Base-by-base conservation (phyloP, 257 asterid genomes). In the Solanum dulcamara region DNA sequence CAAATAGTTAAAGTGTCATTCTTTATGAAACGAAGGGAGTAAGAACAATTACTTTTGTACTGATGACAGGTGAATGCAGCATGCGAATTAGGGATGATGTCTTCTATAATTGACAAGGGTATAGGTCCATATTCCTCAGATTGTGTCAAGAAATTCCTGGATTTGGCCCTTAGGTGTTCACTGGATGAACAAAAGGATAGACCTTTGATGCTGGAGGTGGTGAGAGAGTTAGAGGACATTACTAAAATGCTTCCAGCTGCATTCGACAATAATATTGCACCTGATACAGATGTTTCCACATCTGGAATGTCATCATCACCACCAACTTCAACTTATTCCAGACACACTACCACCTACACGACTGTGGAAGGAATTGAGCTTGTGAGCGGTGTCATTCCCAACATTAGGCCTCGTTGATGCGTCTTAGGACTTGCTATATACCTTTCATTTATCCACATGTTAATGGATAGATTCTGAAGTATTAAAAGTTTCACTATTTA, bases 121-220 rank as follows among this genome's bases (percentile, higher is more conserved):
- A 84, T 89, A 84, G 90, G 91, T 40, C 83, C 90, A 20, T 84
- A 89, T 83, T 87, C 91, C 30, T 62, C 85, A 10, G 91, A 89
- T 38, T 86, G 91, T 20, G 86, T 89, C 55, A 74, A 89, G 81
- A 87, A 85, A 80, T 89, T 89, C 66, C 26, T 85, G 68, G 70
- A 74, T 35, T 75, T 89, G 79, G 91, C 89, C n/a, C 89, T 89
- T 28, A 89, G 85, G 51, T 89, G 91, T 81, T 89, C 90, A 84
- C 64, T 26, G 77, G 91, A 87, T 5, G 89, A 87, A 71, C 70
- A 89, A 22, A 88, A 87, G 35, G 53, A 83, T 7, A 85, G 91
- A 84, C 91, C 91, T 37, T 80, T 86, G 35, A 87, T 89, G 91
- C 68, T 87, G 3, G 89, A 89, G 60, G 90, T 89, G 66, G 89